Conservation (phyloP, 2,329 filamentous ascomycete species). For the Phialocephala subalpina region DNA sequence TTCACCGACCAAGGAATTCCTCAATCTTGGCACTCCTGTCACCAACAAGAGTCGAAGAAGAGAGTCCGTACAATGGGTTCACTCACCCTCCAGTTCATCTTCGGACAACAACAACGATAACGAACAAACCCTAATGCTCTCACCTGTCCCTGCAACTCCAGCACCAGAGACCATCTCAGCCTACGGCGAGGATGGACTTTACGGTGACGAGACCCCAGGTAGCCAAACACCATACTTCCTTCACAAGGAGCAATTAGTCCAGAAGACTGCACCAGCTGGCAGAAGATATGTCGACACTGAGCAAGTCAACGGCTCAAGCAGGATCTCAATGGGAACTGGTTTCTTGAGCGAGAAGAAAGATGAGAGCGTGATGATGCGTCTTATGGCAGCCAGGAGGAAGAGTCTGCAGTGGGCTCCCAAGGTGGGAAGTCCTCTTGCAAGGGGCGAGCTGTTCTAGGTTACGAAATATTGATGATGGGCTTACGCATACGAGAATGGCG, state of each 20-base stretch:
- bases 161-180: constrained; percentile 41
- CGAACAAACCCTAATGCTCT: constrained; percentile 38
- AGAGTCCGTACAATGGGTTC: constrained; percentile 44
- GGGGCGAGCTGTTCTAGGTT: constrained; percentile 39
- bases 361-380: constrained; percentile 49
- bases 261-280: constrained; percentile 43
- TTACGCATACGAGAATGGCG: constrained; percentile 4
- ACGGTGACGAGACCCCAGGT: constrained; percentile 40
- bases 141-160: constrained; percentile 43
- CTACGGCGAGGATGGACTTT: constrained; percentile 42
- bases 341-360: constrained; percentile 61
- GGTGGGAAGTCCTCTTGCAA: constrained; percentile 74
- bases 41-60: constrained; percentile 41
- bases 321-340: constrained; percentile 43
- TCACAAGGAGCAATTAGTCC: constrained; percentile 40
- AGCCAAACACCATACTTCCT: constrained; percentile 44
- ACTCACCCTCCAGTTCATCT: constrained; percentile 36
- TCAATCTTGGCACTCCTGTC: constrained; percentile 39
- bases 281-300: constrained; percentile 36
- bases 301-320: constrained; percentile 22
- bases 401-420: constrained; percentile 81
- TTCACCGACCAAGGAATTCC: constrained; percentile 43
- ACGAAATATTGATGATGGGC: background rate
- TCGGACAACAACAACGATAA: constrained; percentile 25
- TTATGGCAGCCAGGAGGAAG: constrained; percentile 78